Evolutionary conservation across 1,284 basidiomycete species (phyloP).

Genomic region (Cystobasidium slooffiae): DNA sequence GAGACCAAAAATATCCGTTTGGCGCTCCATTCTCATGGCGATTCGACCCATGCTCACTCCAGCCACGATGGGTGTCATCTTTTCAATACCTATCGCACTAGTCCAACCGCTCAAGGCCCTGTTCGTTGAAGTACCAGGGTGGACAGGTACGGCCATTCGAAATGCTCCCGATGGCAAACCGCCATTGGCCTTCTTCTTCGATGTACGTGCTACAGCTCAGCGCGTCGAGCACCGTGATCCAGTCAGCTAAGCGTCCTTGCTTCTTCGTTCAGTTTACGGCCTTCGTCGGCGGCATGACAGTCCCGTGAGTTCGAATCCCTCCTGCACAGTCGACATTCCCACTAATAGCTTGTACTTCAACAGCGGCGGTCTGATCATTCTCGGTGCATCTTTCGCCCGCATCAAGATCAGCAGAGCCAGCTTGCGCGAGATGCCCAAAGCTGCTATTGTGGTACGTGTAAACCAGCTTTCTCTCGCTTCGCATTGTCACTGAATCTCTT

Average conservation of each 20-base stretch:
- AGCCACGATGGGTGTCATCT: constrained; percentile 23
- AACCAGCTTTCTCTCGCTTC: neutral
- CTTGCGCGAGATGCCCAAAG: constrained; percentile 35
- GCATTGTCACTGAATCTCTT: too few species aligned
- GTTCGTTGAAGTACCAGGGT: constrained; percentile 28
- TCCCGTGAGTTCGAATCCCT: constrained; percentile 29
- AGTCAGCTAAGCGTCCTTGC: neutral
- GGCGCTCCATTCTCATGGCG: constrained; percentile 7
- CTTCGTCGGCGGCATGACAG: constrained; percentile 42
- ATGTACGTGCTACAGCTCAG: constrained; percentile 15
- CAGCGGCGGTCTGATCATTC: constrained; percentile 39
- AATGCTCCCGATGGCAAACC: constrained; percentile 43
- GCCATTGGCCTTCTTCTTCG: constrained; percentile 40
- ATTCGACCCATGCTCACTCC: constrained; percentile 22
- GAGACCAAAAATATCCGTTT: constrained; percentile 14
- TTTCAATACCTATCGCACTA: constrained; percentile 39
- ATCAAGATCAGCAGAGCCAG: constrained; percentile 36
- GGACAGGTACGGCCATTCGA: constrained; percentile 26
- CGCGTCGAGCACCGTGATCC: neutral
- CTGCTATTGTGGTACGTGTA: constrained; percentile 25
- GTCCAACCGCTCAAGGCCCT: constrained; percentile 41
- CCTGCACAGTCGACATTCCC: neutral
- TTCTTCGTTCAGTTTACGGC: constrained; percentile 22
- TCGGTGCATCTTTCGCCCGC: constrained; percentile 41
- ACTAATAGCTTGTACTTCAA: neutral